These are phyloP conservation scores for Trichosporon sp. DNA, from an alignment of 1,284 basidiomycete genomes.

Conservation along the genomic window DNA sequence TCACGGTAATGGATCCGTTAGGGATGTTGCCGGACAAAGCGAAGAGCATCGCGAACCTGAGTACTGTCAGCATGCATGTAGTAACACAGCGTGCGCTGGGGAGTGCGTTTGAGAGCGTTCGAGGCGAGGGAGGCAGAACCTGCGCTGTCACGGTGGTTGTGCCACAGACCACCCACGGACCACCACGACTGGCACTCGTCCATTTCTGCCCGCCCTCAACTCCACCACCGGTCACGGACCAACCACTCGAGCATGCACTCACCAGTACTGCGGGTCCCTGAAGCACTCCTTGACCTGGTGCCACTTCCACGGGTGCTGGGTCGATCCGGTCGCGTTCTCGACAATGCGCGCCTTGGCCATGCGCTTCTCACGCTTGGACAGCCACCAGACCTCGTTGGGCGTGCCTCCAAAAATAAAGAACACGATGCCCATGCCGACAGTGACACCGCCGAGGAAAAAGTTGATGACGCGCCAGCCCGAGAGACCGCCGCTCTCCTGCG, in stretches of 20 bases:
- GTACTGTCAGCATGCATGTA: neutral
- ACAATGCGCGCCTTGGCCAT: slow-evolving; percentile 40
- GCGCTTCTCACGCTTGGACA: slow-evolving; percentile 37
- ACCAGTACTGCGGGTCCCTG: slow-evolving; percentile 40
- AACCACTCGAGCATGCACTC: neutral
- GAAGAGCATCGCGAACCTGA: slow-evolving; percentile 24
- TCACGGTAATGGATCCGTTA: slow-evolving; percentile 29
- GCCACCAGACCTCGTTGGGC: slow-evolving; percentile 42
- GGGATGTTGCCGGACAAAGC: slow-evolving; percentile 39
- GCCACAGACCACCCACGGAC: too few relatives aligned
- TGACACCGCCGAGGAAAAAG: slow-evolving; percentile 43
- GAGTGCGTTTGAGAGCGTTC: neutral
- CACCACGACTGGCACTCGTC: too few relatives aligned
- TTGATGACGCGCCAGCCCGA: slow-evolving; percentile 44
- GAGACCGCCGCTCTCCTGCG: slow-evolving; percentile 32
- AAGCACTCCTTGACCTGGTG: slow-evolving; percentile 40
- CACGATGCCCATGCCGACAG: slow-evolving; percentile 29
- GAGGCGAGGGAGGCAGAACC: too few relatives aligned
- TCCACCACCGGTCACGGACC: too few relatives aligned
- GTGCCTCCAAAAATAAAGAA: slow-evolving; percentile 36
- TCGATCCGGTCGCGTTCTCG: slow-evolving; percentile 15
- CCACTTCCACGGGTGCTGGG: slow-evolving; percentile 41
- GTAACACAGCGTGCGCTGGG: neutral
- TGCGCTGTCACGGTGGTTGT: too few relatives aligned
- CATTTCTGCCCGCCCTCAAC: neutral